A percentile compares a stretch with the other conserved stretches of the same genome.
Evolutionary conservation across 2,329 filamentous ascomycete genomes (phyloP).

Genomic region (Fusarium poae): DNA sequence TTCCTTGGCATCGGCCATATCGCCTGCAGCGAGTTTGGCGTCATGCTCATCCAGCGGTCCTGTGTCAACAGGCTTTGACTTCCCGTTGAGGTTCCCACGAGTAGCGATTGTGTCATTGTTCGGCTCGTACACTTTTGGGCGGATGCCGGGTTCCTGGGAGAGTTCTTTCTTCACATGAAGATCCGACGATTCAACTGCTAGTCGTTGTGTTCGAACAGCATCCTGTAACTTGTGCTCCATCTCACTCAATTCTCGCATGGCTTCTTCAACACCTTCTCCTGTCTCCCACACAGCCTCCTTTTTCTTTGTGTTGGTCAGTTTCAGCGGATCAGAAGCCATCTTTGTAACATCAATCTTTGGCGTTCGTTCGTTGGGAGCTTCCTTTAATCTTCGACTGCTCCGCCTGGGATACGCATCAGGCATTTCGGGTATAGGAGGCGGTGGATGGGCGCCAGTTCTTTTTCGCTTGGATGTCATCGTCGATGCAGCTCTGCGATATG

Average conservation of each 20-base stretch:
- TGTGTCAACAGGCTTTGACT: slow-evolving; percentile 16
- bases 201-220: slow-evolving; percentile 61
- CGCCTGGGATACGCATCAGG: slow-evolving; percentile 43
- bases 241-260: slow-evolving; percentile 60
- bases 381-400: slow-evolving; percentile 47
- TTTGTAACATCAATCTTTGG: slow-evolving; percentile 15
- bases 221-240: slow-evolving; percentile 63
- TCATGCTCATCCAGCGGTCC: slow-evolving; percentile 43
- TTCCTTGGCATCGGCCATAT: slow-evolving; percentile 37
- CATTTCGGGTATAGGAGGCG: slow-evolving; percentile 37
- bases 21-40: slow-evolving; percentile 39
- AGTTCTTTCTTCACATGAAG: slow-evolving; percentile 31
- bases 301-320: background rate
- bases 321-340: background rate
- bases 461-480: slow-evolving; percentile 59
- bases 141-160: background rate
- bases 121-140: slow-evolving; percentile 23
- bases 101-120: slow-evolving; percentile 10
- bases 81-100: background rate
- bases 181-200: slow-evolving; percentile 60
- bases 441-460: slow-evolving; percentile 44
- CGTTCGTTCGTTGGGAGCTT: slow-evolving; percentile 11
- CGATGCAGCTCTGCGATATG: slow-evolving; percentile 12
- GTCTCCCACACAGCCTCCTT: slow-evolving; percentile 24
- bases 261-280: slow-evolving; percentile 53